A percentile compares a stretch with the other conserved stretches of the same genome.
These are phyloP conservation scores for Aspergillus caelatus DNA, from an alignment of 2,329 filamentous ascomycete species.

Conservation along the genomic window DNA sequence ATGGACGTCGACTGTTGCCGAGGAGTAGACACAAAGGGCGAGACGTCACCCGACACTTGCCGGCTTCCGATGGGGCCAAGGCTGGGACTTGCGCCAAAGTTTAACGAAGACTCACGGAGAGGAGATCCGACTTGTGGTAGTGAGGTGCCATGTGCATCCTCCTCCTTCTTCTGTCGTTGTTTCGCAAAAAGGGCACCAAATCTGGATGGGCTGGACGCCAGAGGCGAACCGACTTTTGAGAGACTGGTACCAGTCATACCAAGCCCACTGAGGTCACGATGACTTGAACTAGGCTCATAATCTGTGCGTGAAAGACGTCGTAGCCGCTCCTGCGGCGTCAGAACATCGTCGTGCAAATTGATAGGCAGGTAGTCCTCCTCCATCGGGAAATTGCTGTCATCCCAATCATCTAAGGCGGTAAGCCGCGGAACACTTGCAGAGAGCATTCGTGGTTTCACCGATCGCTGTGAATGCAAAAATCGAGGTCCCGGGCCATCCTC, in stretches of 20 bases:
- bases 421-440: slow-evolving; percentile 63
- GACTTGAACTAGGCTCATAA: slow-evolving; percentile 51
- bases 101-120: slow-evolving; percentile 62
- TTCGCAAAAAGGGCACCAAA: slow-evolving; percentile 63
- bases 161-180: slow-evolving; percentile 54
- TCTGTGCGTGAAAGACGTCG: slow-evolving; percentile 63
- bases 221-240: slow-evolving; percentile 58
- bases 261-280: slow-evolving; percentile 54
- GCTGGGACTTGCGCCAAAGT: slow-evolving; percentile 53
- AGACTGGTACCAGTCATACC: slow-evolving; percentile 53
- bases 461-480: slow-evolving; percentile 68
- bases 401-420: slow-evolving; percentile 59
- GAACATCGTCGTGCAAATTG: slow-evolving; percentile 64
- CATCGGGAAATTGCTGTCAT: slow-evolving; percentile 70
- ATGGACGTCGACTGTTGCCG: slow-evolving; percentile 63
- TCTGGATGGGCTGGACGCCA: slow-evolving; percentile 63
- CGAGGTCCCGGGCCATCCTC: slow-evolving; percentile 69
- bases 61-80: slow-evolving; percentile 54
- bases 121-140: slow-evolving; percentile 68
- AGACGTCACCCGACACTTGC: slow-evolving; percentile 51
- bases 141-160: slow-evolving; percentile 50
- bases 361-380: slow-evolving; percentile 88
- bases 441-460: slow-evolving; percentile 59
- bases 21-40: slow-evolving; percentile 57
- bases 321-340: slow-evolving; percentile 64